Evolutionary conservation across 164 flowering plant species (phyloP).

Genomic region (Vitis cinerea): DNA sequence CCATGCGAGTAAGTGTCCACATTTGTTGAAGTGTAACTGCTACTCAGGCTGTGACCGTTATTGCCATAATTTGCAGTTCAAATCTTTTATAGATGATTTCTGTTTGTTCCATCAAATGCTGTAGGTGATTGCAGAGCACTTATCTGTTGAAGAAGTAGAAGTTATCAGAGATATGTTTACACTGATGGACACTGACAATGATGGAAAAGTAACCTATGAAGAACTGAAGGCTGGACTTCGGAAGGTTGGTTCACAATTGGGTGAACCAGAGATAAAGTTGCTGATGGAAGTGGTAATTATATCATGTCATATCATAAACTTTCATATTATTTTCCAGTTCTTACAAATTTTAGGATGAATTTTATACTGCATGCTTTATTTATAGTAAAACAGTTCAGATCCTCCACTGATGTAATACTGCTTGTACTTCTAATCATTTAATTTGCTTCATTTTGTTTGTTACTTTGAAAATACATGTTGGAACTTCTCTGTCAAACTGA

Average conservation of each 20-base stretch:
- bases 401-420: too few species aligned
- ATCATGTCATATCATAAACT: neutral
- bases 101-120: constrained; percentile 17
- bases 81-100: neutral
- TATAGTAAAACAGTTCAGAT: too few species aligned
- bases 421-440: too few species aligned
- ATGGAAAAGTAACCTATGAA: constrained; percentile 82
- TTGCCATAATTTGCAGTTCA: neutral
- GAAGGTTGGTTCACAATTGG: constrained; percentile 93
- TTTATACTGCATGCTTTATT: too few species aligned
- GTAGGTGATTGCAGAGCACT: constrained; percentile 94
- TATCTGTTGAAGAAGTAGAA: constrained; percentile 86
- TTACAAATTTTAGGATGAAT: too few species aligned
- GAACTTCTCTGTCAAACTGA: too few species aligned
- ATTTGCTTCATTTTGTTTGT: too few species aligned
- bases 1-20: constrained; percentile 68
- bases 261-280: constrained; percentile 89
- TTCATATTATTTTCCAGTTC: neutral
- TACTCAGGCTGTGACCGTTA: neutral
- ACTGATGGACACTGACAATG: constrained; percentile 88
- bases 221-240: constrained; percentile 82
- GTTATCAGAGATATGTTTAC: constrained; percentile 89
- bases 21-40: neutral
- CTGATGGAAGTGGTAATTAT: constrained; percentile 91
- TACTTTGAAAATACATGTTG: too few species aligned